Conservation (phyloP, 2,329 filamentous ascomycete genomes). For the Fusarium torreyae region DNA sequence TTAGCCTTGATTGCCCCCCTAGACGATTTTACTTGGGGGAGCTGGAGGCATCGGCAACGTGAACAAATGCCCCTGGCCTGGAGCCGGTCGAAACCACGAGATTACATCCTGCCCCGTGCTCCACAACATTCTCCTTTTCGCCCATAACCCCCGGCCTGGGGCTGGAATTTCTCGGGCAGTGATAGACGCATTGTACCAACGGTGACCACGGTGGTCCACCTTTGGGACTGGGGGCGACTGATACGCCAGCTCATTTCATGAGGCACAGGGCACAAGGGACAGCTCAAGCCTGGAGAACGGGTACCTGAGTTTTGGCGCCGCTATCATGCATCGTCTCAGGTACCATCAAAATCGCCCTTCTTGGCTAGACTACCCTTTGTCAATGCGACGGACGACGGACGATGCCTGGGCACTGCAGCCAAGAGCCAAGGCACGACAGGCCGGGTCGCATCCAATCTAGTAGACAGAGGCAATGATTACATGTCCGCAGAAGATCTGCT, state of each 20-base stretch:
- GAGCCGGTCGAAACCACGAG: slow-evolving; percentile 43
- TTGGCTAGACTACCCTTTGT: slow-evolving; percentile 37
- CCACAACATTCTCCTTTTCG: slow-evolving; percentile 50
- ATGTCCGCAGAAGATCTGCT: slow-evolving; percentile 53
- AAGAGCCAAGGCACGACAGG: slow-evolving; percentile 42
- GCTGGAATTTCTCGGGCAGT: slow-evolving; percentile 30
- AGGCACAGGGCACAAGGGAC: slow-evolving; percentile 30
- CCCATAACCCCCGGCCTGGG: slow-evolving; percentile 21
- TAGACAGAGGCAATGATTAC: slow-evolving; percentile 57
- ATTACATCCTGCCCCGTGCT: slow-evolving; percentile 47
- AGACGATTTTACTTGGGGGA: slow-evolving; percentile 25
- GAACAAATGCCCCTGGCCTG: slow-evolving; percentile 26
- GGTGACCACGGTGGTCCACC: slow-evolving; percentile 48
- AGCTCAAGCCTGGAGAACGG: slow-evolving; percentile 16
- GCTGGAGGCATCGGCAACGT: slow-evolving; percentile 22
- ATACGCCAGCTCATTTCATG: slow-evolving; percentile 40
- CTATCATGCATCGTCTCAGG: slow-evolving; percentile 36
- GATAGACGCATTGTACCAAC: slow-evolving; percentile 48
- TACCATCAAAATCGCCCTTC: slow-evolving; percentile 41
- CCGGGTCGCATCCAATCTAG: slow-evolving; percentile 19
- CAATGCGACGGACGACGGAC: slow-evolving; percentile 34
- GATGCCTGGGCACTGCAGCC: slow-evolving; percentile 39
- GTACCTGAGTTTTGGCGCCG: slow-evolving; percentile 43
- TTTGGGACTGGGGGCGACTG: slow-evolving; percentile 37
- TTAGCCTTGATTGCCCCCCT: slow-evolving; percentile 5